A percentile compares a stretch with the other conserved stretches of the same genome.
Evolutionary conservation across 805 yeast genomes (phyloP).

Genomic region (Lachancea thermotolerans): DNA sequence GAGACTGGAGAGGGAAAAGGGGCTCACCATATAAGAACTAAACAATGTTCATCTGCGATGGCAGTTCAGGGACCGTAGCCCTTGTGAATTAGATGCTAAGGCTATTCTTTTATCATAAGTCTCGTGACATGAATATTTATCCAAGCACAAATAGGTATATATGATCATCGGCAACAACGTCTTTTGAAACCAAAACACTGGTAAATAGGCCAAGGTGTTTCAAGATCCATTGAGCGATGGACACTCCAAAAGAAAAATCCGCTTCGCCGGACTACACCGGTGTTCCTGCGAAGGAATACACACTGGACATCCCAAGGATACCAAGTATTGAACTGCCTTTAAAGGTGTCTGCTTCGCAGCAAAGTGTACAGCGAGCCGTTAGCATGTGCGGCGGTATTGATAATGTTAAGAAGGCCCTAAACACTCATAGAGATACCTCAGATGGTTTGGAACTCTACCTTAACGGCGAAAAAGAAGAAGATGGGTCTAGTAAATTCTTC

Average conservation of each 20-base stretch:
- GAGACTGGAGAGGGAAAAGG: constrained; percentile 33
- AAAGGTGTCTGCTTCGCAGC: constrained; percentile 39
- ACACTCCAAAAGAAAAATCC: background rate
- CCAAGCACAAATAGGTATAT: no score
- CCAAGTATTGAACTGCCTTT: constrained; percentile 76
- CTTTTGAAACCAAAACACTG: no score
- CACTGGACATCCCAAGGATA: constrained; percentile 67
- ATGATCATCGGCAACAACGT: no score
- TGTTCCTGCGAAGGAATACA: constrained; percentile 43
- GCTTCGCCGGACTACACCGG: background rate
- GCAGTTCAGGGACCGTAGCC: no score
- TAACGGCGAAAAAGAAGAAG: constrained; percentile 36
- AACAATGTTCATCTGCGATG: no score
- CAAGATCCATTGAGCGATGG: background rate
- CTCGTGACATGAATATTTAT: no score
- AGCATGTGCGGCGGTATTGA: constrained; percentile 60
- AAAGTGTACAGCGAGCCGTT: constrained; percentile 55
- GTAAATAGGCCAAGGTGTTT: no score
- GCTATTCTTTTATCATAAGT: no score
- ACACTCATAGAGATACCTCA: constrained; percentile 24
- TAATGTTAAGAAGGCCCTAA: constrained; percentile 30
- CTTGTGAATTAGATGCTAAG: no score
- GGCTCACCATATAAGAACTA: constrained; percentile 9
- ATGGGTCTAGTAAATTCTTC: constrained; percentile 31
- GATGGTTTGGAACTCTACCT: constrained; percentile 27